Conservation (phyloP, 2,329 filamentous ascomycete species). For the Thyridium curvatum region DNA sequence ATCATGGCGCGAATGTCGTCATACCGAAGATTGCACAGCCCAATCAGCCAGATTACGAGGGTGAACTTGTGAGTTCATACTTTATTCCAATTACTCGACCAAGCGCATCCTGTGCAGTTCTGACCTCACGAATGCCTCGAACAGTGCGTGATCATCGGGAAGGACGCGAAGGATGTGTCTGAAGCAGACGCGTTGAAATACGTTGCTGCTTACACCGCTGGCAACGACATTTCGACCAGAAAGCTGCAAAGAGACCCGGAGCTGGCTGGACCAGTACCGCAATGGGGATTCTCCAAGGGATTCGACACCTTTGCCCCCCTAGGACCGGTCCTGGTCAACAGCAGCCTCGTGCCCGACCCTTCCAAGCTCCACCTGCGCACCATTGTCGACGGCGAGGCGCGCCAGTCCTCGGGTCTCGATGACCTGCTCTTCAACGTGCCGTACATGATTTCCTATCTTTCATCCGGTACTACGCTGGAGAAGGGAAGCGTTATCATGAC, state of each 20-base stretch:
- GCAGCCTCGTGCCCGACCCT: constrained; percentile 34
- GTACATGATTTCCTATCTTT: constrained; percentile 27
- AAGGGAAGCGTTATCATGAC: constrained; percentile 37
- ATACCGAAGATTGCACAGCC: constrained; percentile 39
- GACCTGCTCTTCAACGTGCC: constrained; percentile 37
- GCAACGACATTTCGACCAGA: constrained; percentile 10
- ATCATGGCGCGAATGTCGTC: constrained; percentile 27
- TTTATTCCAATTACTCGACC: too few relatives aligned
- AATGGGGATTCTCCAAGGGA: constrained; percentile 49
- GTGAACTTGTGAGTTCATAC: constrained; percentile 22
- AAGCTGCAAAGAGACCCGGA: constrained; percentile 29
- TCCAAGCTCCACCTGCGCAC: constrained; percentile 33
- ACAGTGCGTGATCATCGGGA: too few relatives aligned
- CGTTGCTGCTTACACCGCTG: constrained; percentile 42
- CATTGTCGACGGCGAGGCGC: constrained; percentile 35
- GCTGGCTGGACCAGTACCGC: constrained; percentile 42
- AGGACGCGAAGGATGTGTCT: constrained; percentile 30
- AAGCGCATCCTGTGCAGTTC: too few relatives aligned
- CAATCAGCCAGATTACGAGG: constrained; percentile 27
- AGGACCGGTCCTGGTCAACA: constrained; percentile 40
- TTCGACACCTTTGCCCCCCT: constrained; percentile 49
- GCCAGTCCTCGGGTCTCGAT: constrained; percentile 30
- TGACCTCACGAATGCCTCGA: too few relatives aligned
- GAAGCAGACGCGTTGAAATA: constrained; percentile 35
- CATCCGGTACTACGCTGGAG: constrained; percentile 31